Percentiles rank a stretch among this genome's conserved stretches.
Conservation (phyloP, 768 basidiomycete genomes). For the Pleurotus salmoneostramineus region DNA sequence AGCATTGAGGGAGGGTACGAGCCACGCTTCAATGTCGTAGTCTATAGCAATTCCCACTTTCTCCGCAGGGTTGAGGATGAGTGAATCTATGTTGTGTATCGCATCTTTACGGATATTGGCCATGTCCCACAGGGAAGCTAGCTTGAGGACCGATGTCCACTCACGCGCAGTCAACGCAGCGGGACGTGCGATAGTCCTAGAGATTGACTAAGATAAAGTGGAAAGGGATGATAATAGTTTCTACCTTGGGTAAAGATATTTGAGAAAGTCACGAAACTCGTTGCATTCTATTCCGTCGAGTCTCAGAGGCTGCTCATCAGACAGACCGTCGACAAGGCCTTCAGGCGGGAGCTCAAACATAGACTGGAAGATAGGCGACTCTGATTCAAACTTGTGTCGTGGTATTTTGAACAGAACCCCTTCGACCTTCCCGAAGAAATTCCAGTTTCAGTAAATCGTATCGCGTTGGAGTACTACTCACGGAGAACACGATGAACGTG, state of each 20-base stretch:
- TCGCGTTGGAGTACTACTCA: background rate
- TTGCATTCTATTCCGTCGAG: conserved; percentile 7
- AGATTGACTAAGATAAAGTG: too few relatives aligned
- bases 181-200: too few relatives aligned
- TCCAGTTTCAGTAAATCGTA: too few relatives aligned
- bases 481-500: background rate
- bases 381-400: conserved; percentile 5
- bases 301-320: conserved; percentile 8
- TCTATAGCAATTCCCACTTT: conserved; percentile 9
- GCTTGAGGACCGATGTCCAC: conserved; percentile 8
- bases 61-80: conserved; percentile 1
- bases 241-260: conserved; percentile 8
- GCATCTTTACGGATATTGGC: conserved; percentile 15
- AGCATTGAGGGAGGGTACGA: conserved; percentile 1
- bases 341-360: conserved; percentile 10
- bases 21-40: conserved; percentile 6
- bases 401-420: conserved; percentile 9
- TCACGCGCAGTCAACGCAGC: background rate
- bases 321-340: conserved; percentile 3
- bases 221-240: too few relatives aligned
- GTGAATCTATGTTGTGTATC: conserved; percentile 4
- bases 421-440: conserved; percentile 1
- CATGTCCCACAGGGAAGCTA: conserved; percentile 9
- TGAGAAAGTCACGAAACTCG: conserved; percentile 8
- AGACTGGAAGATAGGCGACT: conserved; percentile 6